Conservation (phyloP, 1,139 yeast species). For the Sugiyamaella grinbergsii region DNA sequence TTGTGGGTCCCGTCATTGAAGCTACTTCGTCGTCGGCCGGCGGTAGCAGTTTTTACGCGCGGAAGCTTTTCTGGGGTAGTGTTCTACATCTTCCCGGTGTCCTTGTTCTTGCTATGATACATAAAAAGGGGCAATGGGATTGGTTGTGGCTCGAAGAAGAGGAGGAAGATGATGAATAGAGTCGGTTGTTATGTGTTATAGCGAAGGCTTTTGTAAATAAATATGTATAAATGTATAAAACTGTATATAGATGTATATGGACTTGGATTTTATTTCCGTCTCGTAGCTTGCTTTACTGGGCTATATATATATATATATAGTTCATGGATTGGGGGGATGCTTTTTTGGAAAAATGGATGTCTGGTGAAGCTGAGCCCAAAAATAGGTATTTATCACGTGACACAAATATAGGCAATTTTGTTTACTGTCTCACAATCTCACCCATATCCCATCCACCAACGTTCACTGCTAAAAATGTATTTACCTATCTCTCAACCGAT, state of each 20-base stretch:
- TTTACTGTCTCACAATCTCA: not conserved
- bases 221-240: not conserved
- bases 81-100: conserved; percentile 94
- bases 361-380: not conserved
- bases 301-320: no score
- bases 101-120: conserved; percentile 86
- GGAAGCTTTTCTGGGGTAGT: conserved; percentile 89
- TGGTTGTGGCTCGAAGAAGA: conserved; percentile 47
- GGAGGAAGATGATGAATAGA: conserved; percentile 8
- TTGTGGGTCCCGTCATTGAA: conserved; percentile 30
- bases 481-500: conserved; percentile 2
- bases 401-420: no score
- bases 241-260: no score
- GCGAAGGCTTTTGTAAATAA: not conserved
- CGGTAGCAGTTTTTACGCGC: conserved; percentile 50
- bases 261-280: no score
- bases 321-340: no score
- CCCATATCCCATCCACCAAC: not conserved
- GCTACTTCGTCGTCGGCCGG: conserved; percentile 22
- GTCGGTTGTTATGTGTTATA: not conserved
- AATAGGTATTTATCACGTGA: not conserved
- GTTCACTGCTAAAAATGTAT: not conserved
- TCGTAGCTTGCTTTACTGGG: no score
- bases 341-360: no score
- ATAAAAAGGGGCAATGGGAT: conserved; percentile 95